These are phyloP conservation scores for Salvia miltiorrhiza DNA, from an alignment of 257 asterid genomes.

Conservation along the genomic window DNA sequence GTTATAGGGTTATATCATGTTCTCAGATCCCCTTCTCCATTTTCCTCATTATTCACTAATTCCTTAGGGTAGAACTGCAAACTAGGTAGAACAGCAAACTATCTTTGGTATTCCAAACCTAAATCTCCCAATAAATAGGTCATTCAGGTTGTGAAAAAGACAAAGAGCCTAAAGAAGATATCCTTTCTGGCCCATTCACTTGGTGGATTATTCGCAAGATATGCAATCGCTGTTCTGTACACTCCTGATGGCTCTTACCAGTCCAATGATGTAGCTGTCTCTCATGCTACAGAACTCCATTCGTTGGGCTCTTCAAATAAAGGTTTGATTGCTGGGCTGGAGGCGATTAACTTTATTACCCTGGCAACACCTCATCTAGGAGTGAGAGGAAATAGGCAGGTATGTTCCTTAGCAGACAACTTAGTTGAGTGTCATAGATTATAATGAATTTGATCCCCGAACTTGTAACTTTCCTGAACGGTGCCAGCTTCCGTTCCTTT, in stretches of 20 bases:
- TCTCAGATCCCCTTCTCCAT: neutral
- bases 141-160: conserved; percentile 56
- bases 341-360: conserved; percentile 86
- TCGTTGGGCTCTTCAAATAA: conserved; percentile 35
- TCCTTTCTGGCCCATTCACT: conserved; percentile 97
- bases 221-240: conserved; percentile 66
- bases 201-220: conserved; percentile 92
- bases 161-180: conserved; percentile 63
- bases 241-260: conserved; percentile 32
- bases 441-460: conserved; percentile 36
- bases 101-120: neutral
- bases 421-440: too few relatives aligned
- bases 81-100: too few relatives aligned
- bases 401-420: conserved; percentile 1
- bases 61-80: neutral
- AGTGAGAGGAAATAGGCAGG: conserved; percentile 95
- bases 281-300: conserved; percentile 27
- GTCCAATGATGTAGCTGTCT: conserved; percentile 26
- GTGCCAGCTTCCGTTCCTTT: conserved; percentile 87
- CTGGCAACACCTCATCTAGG: conserved; percentile 98
- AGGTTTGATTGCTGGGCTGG: conserved; percentile 82
- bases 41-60: neutral
- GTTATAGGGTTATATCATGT: neutral
- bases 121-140: conserved; percentile 45
- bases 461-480: conserved; percentile 35